A percentile compares a stretch with the other conserved stretches of the same genome.
phyloP scores from a whole-genome alignment of 306 rosid species.

The Cyclanthera cordifolia region DNA sequence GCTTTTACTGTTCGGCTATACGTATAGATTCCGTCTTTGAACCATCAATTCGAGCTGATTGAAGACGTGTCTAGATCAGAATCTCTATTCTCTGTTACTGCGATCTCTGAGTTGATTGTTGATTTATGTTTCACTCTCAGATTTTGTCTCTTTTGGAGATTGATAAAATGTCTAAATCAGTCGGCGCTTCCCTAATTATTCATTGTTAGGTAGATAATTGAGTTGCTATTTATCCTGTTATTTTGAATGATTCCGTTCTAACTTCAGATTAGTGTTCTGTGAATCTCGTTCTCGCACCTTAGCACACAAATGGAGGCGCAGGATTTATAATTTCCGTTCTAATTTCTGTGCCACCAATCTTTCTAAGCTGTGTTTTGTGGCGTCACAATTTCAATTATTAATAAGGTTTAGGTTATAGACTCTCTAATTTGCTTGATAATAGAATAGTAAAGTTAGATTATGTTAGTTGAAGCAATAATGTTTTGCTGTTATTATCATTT shows the following conservation, averaged over 20 bases:
- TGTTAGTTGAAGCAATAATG: background rate
- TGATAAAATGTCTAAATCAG: conserved; percentile 24
- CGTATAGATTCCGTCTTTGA: background rate
- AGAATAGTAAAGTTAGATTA: background rate
- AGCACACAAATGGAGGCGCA: background rate
- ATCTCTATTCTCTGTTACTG: background rate
- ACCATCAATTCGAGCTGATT: background rate
- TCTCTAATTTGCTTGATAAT: background rate
- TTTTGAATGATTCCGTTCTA: background rate
- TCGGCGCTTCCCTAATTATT: conserved; percentile 3
- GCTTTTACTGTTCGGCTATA: background rate
- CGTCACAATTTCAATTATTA: background rate
- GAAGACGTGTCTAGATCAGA: conserved; percentile 12
- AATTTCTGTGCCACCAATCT: background rate
- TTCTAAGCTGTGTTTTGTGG: background rate
- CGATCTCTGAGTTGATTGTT: background rate
- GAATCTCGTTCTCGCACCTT: background rate
- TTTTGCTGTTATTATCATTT: background rate
- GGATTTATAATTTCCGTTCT: too few relatives aligned
- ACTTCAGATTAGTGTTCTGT: conserved; percentile 8
- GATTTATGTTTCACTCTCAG: background rate
- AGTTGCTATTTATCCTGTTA: background rate
- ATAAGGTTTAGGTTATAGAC: conserved; percentile 1
- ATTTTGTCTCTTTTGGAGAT: conserved; percentile 15
- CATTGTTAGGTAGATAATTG: background rate